Conservation (phyloP, 2,329 filamentous ascomycete species). For the Cyanodermella asteris region DNA sequence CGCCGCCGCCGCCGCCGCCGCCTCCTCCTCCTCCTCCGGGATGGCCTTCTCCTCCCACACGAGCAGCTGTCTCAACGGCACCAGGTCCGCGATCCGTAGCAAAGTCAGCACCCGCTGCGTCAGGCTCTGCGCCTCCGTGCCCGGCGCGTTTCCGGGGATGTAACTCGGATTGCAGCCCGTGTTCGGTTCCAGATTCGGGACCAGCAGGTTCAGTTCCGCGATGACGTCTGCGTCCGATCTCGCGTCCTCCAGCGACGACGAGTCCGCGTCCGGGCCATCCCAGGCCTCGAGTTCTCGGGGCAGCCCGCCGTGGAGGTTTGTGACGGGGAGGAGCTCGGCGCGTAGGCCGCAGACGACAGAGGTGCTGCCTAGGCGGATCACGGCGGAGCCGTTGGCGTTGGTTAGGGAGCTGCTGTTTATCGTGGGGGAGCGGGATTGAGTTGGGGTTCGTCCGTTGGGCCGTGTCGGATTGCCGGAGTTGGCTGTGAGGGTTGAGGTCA, state of each 20-base stretch:
- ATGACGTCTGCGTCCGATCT: conserved; percentile 24
- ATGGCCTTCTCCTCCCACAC: conserved; percentile 10
- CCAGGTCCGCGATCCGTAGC: conserved; percentile 32
- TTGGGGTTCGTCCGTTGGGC: conserved; percentile 57
- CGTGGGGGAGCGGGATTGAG: conserved; percentile 47
- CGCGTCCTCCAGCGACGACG: conserved; percentile 8
- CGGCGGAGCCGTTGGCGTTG: conserved; percentile 73
- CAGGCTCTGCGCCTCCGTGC: conserved; percentile 59
- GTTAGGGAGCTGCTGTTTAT: conserved; percentile 68
- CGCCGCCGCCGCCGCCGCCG: neutral
- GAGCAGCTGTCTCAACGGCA: conserved; percentile 6
- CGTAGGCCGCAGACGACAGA: conserved; percentile 87
- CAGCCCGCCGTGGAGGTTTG: conserved; percentile 51
- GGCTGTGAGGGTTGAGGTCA: conserved; percentile 75
- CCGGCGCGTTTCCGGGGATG: conserved; percentile 64
- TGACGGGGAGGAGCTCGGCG: conserved; percentile 58
- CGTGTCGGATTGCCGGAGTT: conserved; percentile 36
- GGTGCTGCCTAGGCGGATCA: conserved; percentile 74
- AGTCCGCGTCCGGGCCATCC: conserved; percentile 12
- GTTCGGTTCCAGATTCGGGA: conserved; percentile 81
- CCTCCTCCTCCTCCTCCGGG: conserved; percentile 10
- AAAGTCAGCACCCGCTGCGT: conserved; percentile 60
- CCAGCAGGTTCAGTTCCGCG: conserved; percentile 44
- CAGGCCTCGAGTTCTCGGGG: too few species aligned
- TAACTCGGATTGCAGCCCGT: conserved; percentile 78